These are phyloP conservation scores for Pestalotiopsis sp. DNA, from an alignment of 2,329 filamentous ascomycete genomes.

Conservation along the genomic window DNA sequence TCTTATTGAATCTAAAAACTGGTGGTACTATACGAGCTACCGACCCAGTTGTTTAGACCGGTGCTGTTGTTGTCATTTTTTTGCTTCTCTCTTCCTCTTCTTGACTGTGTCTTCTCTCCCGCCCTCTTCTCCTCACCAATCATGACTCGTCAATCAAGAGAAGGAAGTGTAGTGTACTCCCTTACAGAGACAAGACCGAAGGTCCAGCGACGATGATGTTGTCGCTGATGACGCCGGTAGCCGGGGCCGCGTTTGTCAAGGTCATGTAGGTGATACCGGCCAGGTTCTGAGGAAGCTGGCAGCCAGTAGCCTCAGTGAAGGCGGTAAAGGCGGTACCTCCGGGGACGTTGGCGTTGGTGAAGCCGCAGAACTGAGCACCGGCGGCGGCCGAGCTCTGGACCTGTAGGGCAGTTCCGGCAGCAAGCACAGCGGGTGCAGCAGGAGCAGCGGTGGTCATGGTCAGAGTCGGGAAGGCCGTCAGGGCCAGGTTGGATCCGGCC, in stretches of 20 bases:
- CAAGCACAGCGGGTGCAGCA: conserved; percentile 40
- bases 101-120: not conserved
- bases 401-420: conserved; percentile 44
- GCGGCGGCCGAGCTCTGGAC: conserved; percentile 54
- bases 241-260: conserved; percentile 58
- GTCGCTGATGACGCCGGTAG: conserved; percentile 58
- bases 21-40: conserved; percentile 16
- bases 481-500: conserved; percentile 62
- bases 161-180: no score
- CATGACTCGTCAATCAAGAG: not conserved
- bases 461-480: conserved; percentile 65
- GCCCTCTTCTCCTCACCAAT: not conserved
- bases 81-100: not conserved
- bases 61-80: conserved; percentile 2
- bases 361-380: conserved; percentile 64
- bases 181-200: conserved; percentile 55
- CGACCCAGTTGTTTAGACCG: conserved; percentile 12
- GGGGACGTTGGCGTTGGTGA: conserved; percentile 62
- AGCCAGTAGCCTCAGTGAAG: conserved; percentile 57
- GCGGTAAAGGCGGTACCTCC: conserved; percentile 63
- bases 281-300: conserved; percentile 64
- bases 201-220: conserved; percentile 69
- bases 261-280: conserved; percentile 70
- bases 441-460: conserved; percentile 50
- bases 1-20: conserved; percentile 14